phyloP scores from a whole-genome alignment of 1,284 basidiomycete genomes.

The Trametes pubescens region DNA sequence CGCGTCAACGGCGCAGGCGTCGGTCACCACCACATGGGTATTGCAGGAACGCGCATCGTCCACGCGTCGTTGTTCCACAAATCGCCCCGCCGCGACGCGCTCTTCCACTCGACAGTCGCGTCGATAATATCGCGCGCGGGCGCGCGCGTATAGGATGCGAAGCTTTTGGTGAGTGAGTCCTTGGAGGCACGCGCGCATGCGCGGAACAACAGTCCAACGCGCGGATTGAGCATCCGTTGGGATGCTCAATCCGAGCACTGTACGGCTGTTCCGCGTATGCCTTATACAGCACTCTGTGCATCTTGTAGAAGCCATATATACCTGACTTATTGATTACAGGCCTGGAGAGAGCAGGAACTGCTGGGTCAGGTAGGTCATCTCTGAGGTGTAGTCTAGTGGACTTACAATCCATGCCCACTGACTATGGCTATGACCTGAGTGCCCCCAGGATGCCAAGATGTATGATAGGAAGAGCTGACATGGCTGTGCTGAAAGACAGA shows the following conservation, averaged over 20 bases:
- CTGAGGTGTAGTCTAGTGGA: neutral
- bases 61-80: neutral
- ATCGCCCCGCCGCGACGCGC: neutral
- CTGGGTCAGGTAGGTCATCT: neutral
- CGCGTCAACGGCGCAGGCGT: constrained; percentile 10
- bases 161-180: neutral
- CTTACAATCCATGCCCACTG: neutral
- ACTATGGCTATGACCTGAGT: neutral
- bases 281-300: neutral
- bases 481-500: neutral
- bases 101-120: neutral
- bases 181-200: constrained; percentile 1
- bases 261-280: constrained; percentile 20
- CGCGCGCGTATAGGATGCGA: neutral
- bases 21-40: neutral
- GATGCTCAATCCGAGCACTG: constrained; percentile 22
- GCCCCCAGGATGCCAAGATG: neutral
- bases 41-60: neutral
- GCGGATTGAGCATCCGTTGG: constrained; percentile 14
- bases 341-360: neutral
- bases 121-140: neutral
- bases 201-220: constrained; percentile 18
- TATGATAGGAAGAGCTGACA: constrained; percentile 4
- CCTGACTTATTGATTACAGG: neutral
- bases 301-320: neutral